Evolutionary conservation across 2,329 filamentous ascomycete species (phyloP).

Genomic region (Pseudogymnoascus sp.): DNA sequence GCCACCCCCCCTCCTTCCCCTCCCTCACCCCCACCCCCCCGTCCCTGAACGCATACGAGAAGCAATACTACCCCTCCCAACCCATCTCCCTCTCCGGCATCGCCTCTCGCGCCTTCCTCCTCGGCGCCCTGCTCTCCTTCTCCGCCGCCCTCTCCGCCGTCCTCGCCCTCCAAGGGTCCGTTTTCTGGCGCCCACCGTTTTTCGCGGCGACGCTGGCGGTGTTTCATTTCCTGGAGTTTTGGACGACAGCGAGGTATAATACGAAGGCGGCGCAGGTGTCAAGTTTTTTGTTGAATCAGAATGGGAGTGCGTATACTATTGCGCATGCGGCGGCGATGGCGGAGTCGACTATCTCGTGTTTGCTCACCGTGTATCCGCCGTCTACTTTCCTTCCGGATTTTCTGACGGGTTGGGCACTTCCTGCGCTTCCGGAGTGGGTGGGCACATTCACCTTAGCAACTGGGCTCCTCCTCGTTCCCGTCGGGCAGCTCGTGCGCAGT

Average conservation of each 20-base stretch:
- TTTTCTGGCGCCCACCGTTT: conserved; percentile 56
- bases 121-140: conserved; percentile 23
- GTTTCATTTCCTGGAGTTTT: conserved; percentile 97
- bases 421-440: conserved; percentile 29
- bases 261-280: conserved; percentile 61
- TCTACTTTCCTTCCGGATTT: conserved; percentile 39
- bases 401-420: conserved; percentile 16
- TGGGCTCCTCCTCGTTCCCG: conserved; percentile 54
- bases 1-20: neutral
- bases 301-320: conserved; percentile 76
- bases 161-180: conserved; percentile 15
- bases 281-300: conserved; percentile 76
- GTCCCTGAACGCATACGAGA: conserved; percentile 17
- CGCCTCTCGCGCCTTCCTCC: conserved; percentile 28
- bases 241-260: conserved; percentile 79
- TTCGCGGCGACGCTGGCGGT: conserved; percentile 62
- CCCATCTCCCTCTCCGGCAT: conserved; percentile 31
- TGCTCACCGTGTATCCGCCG: conserved; percentile 42
- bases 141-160: conserved; percentile 11
- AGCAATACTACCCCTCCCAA: conserved; percentile 23
- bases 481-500: conserved; percentile 71
- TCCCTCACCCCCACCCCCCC: conserved; percentile 7
- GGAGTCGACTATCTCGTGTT: conserved; percentile 71
- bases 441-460: conserved; percentile 38
- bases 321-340: conserved; percentile 68